Evolutionary conservation across 805 yeast genomes (phyloP).

Genomic region (Lipomyces mesembrius): DNA sequence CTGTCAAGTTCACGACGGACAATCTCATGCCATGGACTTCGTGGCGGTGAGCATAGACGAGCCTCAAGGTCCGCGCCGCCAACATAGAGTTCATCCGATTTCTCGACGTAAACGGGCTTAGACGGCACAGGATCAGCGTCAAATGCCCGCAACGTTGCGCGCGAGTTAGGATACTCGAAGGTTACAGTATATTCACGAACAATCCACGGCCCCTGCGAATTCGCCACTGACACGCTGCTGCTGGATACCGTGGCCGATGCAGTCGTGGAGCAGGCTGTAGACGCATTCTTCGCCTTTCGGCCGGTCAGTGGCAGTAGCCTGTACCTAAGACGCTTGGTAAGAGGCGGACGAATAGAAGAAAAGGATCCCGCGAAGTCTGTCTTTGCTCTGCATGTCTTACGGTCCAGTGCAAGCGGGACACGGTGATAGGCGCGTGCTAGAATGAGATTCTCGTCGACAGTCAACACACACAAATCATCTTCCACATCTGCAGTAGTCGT

Average conservation of each 20-base stretch:
- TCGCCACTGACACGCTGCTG: neutral
- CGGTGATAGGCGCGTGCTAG: neutral
- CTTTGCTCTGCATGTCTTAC: neutral
- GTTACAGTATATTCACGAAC: neutral
- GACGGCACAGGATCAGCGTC: neutral
- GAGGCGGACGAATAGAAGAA: slow-evolving; percentile 5
- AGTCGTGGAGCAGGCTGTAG: neutral
- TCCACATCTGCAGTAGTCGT: neutral
- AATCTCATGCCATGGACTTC: slow-evolving; percentile 5
- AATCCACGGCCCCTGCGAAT: neutral
- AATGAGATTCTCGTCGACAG: neutral
- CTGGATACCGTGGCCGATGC: neutral
- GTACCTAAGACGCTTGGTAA: slow-evolving; percentile 7
- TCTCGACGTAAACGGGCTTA: neutral
- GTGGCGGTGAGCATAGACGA: neutral
- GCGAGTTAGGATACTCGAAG: neutral
- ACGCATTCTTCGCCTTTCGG: neutral
- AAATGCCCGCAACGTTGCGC: neutral
- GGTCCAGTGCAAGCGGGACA: slow-evolving; percentile 4
- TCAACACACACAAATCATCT: neutral
- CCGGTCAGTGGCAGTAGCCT: neutral
- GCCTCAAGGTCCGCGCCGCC: neutral
- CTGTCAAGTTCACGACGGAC: slow-evolving; percentile 14
- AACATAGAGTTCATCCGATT: neutral
- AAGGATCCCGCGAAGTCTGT: slow-evolving; percentile 9